Evolutionary conservation across 148 eudicot species (phyloP).

Genomic region (Pharnaceum exiguum): DNA sequence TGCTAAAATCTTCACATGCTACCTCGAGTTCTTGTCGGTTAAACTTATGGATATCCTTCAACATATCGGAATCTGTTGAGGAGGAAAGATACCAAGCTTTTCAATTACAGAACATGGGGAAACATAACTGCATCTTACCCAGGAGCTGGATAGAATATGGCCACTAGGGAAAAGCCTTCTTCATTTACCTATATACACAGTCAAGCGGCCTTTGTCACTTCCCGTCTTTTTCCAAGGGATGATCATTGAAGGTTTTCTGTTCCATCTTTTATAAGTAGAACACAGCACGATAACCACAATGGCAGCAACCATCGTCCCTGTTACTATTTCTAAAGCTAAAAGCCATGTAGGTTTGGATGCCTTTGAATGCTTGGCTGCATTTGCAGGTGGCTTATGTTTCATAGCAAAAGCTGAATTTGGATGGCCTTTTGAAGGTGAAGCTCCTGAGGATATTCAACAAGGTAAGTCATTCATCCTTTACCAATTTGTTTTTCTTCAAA

Average conservation of each 20-base stretch:
- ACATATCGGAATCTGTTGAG: conserved; percentile 57
- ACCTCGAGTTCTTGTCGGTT: conserved; percentile 92
- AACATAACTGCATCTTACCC: neutral
- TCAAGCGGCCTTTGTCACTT: conserved; percentile 58
- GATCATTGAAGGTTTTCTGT: conserved; percentile 53
- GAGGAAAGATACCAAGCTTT: neutral
- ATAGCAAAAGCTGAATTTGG: conserved; percentile 22
- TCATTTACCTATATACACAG: conserved; percentile 52
- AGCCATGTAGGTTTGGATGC: conserved; percentile 70
- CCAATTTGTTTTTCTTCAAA: too few relatives aligned
- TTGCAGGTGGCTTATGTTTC: conserved; percentile 33
- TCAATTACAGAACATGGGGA: neutral
- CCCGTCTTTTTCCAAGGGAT: conserved; percentile 91
- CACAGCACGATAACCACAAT: conserved; percentile 46
- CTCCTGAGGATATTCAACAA: conserved; percentile 35
- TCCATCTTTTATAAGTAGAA: conserved; percentile 48
- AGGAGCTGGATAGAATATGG: neutral
- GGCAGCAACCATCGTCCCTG: conserved; percentile 64
- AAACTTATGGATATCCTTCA: conserved; percentile 63
- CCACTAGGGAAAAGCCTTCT: neutral
- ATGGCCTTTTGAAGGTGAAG: conserved; percentile 39
- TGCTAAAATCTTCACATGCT: conserved; percentile 99
- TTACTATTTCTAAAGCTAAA: conserved; percentile 67
- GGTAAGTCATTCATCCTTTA: too few relatives aligned
- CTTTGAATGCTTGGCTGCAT: conserved; percentile 34